phyloP scores from a whole-genome alignment of 148 eudicot species.

The Vaccinium corymbosum region DNA sequence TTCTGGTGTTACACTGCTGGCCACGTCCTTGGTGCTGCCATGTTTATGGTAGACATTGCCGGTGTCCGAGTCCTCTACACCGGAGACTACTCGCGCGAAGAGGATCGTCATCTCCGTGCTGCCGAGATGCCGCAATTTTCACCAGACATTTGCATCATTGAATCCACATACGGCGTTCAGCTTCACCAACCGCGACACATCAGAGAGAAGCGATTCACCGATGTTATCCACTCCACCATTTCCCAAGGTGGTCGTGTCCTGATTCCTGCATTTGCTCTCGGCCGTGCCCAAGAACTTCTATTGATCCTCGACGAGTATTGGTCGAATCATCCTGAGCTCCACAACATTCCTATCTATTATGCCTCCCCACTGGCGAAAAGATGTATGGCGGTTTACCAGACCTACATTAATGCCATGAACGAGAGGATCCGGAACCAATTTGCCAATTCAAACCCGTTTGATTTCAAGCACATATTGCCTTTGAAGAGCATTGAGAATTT shows the following conservation, averaged over 20 bases:
- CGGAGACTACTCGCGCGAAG: slow-evolving; percentile 97
- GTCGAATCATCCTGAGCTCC: slow-evolving; percentile 91
- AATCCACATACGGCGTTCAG: slow-evolving; percentile 94
- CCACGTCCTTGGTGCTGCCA: slow-evolving; percentile 98
- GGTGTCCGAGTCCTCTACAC: slow-evolving; percentile 92
- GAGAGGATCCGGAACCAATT: slow-evolving; percentile 85
- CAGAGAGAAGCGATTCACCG: slow-evolving; percentile 88
- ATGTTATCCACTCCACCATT: slow-evolving; percentile 72
- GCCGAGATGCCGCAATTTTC: slow-evolving; percentile 89
- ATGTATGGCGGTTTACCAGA: slow-evolving; percentile 94
- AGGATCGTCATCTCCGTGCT: slow-evolving; percentile 92
- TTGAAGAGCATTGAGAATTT: slow-evolving; percentile 76
- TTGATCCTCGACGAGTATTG: slow-evolving; percentile 95
- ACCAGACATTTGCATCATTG: slow-evolving; percentile 90
- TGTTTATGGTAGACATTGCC: slow-evolving; percentile 99
- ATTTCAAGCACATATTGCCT: slow-evolving; percentile 79
- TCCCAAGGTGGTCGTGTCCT: slow-evolving; percentile 94
- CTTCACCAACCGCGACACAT: slow-evolving; percentile 76
- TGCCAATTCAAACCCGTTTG: slow-evolving; percentile 83
- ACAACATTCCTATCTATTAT: slow-evolving; percentile 80
- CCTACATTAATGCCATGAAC: slow-evolving; percentile 91
- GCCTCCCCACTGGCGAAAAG: slow-evolving; percentile 95
- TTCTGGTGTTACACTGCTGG: slow-evolving; percentile 99
- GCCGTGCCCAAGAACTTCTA: slow-evolving; percentile 94
- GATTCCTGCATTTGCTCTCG: slow-evolving; percentile 93